Percentiles rank a stretch among this genome's conserved stretches.
phyloP scores from a whole-genome alignment of 768 basidiomycete species.

The Suillus clintonianus region DNA sequence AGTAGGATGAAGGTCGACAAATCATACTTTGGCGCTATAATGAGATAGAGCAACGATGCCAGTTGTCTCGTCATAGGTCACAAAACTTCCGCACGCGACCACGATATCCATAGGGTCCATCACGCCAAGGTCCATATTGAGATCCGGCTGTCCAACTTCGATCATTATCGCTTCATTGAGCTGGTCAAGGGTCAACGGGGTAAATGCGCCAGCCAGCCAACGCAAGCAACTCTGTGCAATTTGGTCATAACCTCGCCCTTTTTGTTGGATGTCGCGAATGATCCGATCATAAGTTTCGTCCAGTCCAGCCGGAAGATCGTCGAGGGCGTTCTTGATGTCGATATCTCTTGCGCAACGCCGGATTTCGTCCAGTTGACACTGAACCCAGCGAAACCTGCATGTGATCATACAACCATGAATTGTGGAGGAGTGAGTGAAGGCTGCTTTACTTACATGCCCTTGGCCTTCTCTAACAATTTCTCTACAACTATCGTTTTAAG shows the following conservation, averaged over 20 bases:
- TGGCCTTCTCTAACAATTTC: conserved; percentile 4
- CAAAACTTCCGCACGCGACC: background rate
- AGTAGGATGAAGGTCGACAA: background rate
- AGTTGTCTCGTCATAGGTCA: background rate
- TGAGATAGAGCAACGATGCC: background rate
- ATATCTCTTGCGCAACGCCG: background rate
- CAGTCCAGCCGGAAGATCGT: conserved; percentile 15
- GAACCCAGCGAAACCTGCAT: conserved; percentile 10
- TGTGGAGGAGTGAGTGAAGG: background rate
- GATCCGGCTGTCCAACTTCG: background rate
- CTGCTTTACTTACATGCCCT: conserved; percentile 3
- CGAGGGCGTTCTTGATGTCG: conserved; percentile 7
- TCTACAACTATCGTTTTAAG: background rate
- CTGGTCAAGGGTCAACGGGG: background rate
- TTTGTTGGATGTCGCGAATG: conserved; percentile 9
- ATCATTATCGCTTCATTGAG: conserved; percentile 2
- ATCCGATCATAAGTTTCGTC: conserved; percentile 25
- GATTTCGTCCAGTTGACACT: conserved; percentile 4
- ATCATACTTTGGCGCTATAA: conserved; percentile 10
- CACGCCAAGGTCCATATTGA: background rate
- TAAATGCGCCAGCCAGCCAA: background rate
- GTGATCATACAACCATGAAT: background rate
- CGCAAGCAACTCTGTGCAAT: background rate
- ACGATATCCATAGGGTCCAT: background rate
- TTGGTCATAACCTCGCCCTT: background rate